These are phyloP conservation scores for Rubia balearica DNA, from an alignment of 305 asterid genomes.

Conservation along the genomic window DNA sequence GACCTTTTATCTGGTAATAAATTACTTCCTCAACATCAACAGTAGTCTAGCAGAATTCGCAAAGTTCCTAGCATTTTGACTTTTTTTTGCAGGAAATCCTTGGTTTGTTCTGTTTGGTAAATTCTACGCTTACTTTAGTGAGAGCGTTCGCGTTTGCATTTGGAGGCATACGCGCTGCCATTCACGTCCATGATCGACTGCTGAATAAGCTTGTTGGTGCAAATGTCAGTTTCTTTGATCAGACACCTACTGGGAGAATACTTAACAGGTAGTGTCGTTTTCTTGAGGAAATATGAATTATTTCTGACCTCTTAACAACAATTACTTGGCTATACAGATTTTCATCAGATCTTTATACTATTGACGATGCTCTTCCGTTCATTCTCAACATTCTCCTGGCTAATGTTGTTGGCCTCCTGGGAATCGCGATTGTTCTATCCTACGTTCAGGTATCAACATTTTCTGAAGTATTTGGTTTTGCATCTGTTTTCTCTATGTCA, in stretches of 20 bases:
- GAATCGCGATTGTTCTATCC: constrained; percentile 67
- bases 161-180: constrained; percentile 91
- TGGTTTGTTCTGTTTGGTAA: constrained; percentile 60
- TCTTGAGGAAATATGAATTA: constrained; percentile 13
- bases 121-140: constrained; percentile 67
- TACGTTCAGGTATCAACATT: constrained; percentile 61
- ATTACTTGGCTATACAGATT: constrained; percentile 50
- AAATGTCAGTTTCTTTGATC: constrained; percentile 78
- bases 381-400: constrained; percentile 96
- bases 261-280: constrained; percentile 65
- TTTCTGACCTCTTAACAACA: neutral
- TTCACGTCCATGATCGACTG: constrained; percentile 57
- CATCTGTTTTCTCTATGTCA: constrained; percentile 3
- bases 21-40: constrained; percentile 13
- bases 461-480: constrained; percentile 3
- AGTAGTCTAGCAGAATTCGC: neutral
- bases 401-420: constrained; percentile 83
- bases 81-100: constrained; percentile 55
- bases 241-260: constrained; percentile 90
- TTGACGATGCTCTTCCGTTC: constrained; percentile 95
- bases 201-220: constrained; percentile 60
- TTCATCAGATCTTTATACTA: constrained; percentile 94
- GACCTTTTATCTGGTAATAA: constrained; percentile 70
- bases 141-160: constrained; percentile 90
- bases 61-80: constrained; percentile 15